Conservation (phyloP, 2,329 filamentous ascomycete genomes). For the Onygenales sp. region DNA sequence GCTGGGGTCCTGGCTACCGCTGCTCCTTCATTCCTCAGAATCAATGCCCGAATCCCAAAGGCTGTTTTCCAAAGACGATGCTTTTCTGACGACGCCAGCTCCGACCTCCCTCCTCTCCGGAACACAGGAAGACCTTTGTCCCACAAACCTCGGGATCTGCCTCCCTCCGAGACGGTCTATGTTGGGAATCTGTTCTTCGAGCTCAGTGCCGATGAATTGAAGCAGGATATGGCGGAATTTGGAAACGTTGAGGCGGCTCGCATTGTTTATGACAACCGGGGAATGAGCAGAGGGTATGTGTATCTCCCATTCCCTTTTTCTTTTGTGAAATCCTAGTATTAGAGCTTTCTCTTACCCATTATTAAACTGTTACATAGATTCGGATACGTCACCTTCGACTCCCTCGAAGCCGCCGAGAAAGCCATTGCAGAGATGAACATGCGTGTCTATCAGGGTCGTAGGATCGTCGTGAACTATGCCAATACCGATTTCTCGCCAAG, state of each 20-base stretch:
- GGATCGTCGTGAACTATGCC: constrained; percentile 54
- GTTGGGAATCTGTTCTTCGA: constrained; percentile 64
- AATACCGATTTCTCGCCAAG: constrained; percentile 14
- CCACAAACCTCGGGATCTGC: constrained; percentile 4
- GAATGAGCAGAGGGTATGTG: constrained; percentile 59
- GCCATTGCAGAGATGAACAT: constrained; percentile 52
- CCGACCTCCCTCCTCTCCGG: constrained; percentile 18
- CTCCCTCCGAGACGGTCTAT: constrained; percentile 45
- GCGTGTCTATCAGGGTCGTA: constrained; percentile 54
- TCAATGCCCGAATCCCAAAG: constrained; percentile 31
- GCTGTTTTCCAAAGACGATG: constrained; percentile 38
- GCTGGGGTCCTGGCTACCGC: constrained; percentile 21
- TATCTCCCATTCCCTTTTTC: background rate
- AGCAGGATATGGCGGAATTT: constrained; percentile 50
- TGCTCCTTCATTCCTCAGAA: constrained; percentile 24
- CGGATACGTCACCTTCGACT: constrained; percentile 55
- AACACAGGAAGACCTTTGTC: constrained; percentile 10
- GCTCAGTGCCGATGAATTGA: constrained; percentile 51
- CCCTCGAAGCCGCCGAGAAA: constrained; percentile 41
- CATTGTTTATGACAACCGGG: constrained; percentile 52
- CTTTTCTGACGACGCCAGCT: constrained; percentile 34
- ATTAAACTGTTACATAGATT: constrained; percentile 40
- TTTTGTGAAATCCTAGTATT: background rate
- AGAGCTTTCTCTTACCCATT: background rate
- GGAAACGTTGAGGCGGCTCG: constrained; percentile 44